Evolutionary conservation across 2,329 filamentous ascomycete species (phyloP).

Genomic region (Sodiomyces alkalinus): DNA sequence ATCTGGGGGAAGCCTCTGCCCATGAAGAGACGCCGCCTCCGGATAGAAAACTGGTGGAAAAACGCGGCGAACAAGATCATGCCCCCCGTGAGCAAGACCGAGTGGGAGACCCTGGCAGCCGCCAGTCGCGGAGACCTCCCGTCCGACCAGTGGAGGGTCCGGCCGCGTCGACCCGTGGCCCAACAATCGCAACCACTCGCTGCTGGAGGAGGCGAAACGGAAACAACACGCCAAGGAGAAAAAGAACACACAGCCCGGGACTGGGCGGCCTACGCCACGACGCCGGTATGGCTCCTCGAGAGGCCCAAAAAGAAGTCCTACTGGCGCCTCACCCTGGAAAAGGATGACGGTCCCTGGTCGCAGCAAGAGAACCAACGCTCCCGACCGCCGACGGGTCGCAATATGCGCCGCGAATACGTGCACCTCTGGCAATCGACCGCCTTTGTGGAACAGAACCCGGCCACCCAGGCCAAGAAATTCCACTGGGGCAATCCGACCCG

Average conservation of each 20-base stretch:
- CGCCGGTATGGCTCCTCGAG: constrained; percentile 23
- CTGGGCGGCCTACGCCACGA: constrained; percentile 26
- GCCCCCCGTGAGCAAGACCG: constrained; percentile 35
- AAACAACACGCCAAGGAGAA: not conserved
- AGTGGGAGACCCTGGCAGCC: constrained; percentile 40
- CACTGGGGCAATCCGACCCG: constrained; percentile 27
- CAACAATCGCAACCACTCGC: not conserved
- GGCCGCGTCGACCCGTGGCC: constrained; percentile 19
- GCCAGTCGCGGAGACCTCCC: constrained; percentile 27
- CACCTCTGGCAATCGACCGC: constrained; percentile 29
- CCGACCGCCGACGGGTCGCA: constrained; percentile 20
- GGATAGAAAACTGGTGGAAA: constrained; percentile 32
- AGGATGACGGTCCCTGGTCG: constrained; percentile 21
- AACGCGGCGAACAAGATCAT: constrained; percentile 27
- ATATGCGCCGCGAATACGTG: constrained; percentile 31
- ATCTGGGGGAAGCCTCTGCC: constrained; percentile 32
- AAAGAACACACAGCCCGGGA: constrained; percentile 15
- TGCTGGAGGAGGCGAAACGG: no score
- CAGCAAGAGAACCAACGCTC: constrained; percentile 11
- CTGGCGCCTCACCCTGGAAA: constrained; percentile 20
- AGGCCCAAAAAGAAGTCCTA: constrained; percentile 17
- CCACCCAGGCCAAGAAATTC: constrained; percentile 18
- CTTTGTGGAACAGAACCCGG: constrained; percentile 20
- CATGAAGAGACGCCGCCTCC: constrained; percentile 22
- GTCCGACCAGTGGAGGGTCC: constrained; percentile 20